A percentile compares a stretch with the other conserved stretches of the same genome.
phyloP scores from a whole-genome alignment of 1,284 basidiomycete species.

The Dichomitus squalens region DNA sequence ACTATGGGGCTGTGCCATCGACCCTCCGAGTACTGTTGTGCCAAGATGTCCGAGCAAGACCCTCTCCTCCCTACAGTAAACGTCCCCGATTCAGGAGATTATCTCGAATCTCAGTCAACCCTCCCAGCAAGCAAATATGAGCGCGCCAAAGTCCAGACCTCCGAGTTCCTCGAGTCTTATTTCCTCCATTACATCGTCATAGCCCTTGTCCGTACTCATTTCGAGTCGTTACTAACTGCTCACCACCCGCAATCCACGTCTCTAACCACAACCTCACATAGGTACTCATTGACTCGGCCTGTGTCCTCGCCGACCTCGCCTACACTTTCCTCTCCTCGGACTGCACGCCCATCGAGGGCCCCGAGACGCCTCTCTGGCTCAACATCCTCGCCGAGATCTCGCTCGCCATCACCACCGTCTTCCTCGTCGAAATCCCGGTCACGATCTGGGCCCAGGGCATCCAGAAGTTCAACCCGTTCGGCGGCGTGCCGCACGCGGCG shows the following conservation, averaged over 20 bases:
- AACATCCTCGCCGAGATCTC: slow-evolving; percentile 63
- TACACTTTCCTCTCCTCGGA: slow-evolving; percentile 61
- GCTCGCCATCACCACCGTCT: slow-evolving; percentile 66
- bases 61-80: slow-evolving; percentile 49
- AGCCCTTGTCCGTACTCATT: slow-evolving; percentile 41
- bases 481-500: slow-evolving; percentile 48
- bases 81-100: slow-evolving; percentile 23
- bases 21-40: background rate
- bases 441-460: slow-evolving; percentile 64
- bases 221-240: background rate
- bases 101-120: slow-evolving; percentile 17
- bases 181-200: slow-evolving; percentile 62
- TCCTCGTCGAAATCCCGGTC: slow-evolving; percentile 76
- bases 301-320: slow-evolving; percentile 69
- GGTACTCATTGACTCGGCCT: slow-evolving; percentile 66
- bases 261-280: slow-evolving; percentile 28
- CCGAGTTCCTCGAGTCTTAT: slow-evolving; percentile 53
- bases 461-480: slow-evolving; percentile 60
- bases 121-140: slow-evolving; percentile 17
- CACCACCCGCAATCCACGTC: background rate
- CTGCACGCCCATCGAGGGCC: slow-evolving; percentile 49
- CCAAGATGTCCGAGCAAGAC: slow-evolving; percentile 51
- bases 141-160: slow-evolving; percentile 42
- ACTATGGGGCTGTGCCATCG: too few species aligned
- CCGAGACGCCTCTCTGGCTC: slow-evolving; percentile 58